Base-by-base conservation (phyloP, 805 yeast species). In the Osmozyma mogii region DNA sequence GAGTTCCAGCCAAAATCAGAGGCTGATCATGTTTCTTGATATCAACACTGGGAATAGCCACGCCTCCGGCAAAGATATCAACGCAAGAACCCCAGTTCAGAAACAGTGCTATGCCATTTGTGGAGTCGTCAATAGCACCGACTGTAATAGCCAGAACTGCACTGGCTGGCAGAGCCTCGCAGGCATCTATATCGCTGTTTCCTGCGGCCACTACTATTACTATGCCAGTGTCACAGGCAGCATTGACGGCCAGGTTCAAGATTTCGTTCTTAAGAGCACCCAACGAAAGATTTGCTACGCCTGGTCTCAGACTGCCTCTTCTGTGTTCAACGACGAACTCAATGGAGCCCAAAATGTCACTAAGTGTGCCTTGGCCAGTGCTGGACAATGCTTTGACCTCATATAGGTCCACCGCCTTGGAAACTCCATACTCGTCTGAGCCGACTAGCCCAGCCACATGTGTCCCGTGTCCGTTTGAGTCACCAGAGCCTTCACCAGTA, bases 11-110 rank as follows among this genome's bases (percentile, higher is more conserved):
- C 22, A 20, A 20, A 8, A 8, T 8, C 5, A 5, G 22, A 5
- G 22, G 22, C 22, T 10, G 8, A 12, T 8, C 22, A 12, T 20
- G 12, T 5, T 50, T 41, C 18, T 47, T 41, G 22, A 58, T 59
- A 8, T 72, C 62, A 9, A 79, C 61, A 31, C 88, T 78, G 16
- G 63, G 58, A 3, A 85, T 78, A 10, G 61, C 58, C 0, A 77
- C 78, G 0, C 97, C 97, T 27, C 89, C 73, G 0, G 96, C 85
- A 55, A 83, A 80, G 1, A 84, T 64, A 47, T 84, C 85, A 6
- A 88, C 94, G 53, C 96, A 89, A n/a, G 65, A 61, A 0, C 97
- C 96, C 87, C 88, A 84, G 49, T 89, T 88, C n/a, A 92, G 72
- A 45, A 89, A 88, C 9, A 68, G 47, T 0, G 96, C 94, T 20